Evolutionary conservation across 306 rosid species (phyloP), one percentile per base, ranked within the genome.

Genomic region (Begonia peltatifolia): DNA sequence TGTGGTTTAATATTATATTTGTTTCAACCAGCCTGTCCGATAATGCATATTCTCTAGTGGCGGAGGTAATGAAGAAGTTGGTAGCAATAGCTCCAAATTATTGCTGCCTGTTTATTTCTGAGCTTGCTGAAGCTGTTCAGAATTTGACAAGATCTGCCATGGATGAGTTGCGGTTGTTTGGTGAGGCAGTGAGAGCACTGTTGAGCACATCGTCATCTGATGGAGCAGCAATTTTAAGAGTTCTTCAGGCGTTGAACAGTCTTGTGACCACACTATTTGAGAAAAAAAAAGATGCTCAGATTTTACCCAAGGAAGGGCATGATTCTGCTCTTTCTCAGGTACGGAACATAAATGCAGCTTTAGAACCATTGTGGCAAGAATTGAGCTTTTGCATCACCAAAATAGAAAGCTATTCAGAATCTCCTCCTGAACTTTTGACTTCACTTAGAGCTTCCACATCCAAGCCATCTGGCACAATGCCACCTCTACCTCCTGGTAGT

Each of bases 221-320:
- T 63, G 97, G 97, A 51, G 84, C 97, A 56, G 87, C 97, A 38
- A 84, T 89, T 61, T 79, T 89, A 69, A 84, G 97, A 73, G 97
- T 89, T 78, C 71, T 84, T 66, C 97, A 82, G 73, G 95, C 97
- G 48, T 65, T 89, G 64, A 89, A 95, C 74, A 82, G 95, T 60
- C 88, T 89, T 55, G 83, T 89, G 56, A 59, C 78, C 22, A 75
- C 79, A 30, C 57, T 81, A 63, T 60, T 65, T 46, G 81, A 75
- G 74, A 76, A 78, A 68, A 84, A 83, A 59, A 74, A 68, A 71
- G 83, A 73, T 57, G 44, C 68, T n/a, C 67, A 72, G 63, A 52
- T 54, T 25, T 67, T 70, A 54, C 66, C 64, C 30, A 64, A 69
- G 44, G 69, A 67, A 62, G 74, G 61, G 65, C 66, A 63, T 56